A percentile compares a stretch with the other conserved stretches of the same genome.
Evolutionary conservation across 495 filamentous ascomycete species (phyloP).

Genomic region (Penicillium robsamsonii): DNA sequence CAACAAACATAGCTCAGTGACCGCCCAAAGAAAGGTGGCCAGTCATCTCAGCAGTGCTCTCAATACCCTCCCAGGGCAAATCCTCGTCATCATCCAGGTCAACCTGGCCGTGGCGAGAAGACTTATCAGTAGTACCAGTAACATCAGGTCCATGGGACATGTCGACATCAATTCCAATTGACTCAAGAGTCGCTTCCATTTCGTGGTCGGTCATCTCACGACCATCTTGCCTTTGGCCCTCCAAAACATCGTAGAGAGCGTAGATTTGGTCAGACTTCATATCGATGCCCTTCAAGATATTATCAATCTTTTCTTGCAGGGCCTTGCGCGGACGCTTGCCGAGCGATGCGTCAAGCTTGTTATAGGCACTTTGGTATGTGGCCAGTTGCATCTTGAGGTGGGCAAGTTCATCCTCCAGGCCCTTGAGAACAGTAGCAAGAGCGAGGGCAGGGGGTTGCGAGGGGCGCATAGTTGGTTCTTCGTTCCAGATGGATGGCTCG

Average conservation of each 20-base stretch:
- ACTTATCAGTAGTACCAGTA: slow-evolving; percentile 37
- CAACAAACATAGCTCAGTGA: slow-evolving; percentile 7
- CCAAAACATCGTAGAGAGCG: slow-evolving; percentile 82
- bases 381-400: slow-evolving; percentile 71
- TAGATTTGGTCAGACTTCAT: slow-evolving; percentile 87
- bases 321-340: slow-evolving; percentile 66
- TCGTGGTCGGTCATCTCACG: slow-evolving; percentile 64
- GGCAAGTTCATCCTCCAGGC: slow-evolving; percentile 75
- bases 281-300: slow-evolving; percentile 64
- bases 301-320: slow-evolving; percentile 62
- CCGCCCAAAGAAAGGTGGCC: slow-evolving; percentile 21
- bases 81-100: slow-evolving; percentile 44
- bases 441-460: slow-evolving; percentile 71
- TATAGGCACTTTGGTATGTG: slow-evolving; percentile 58
- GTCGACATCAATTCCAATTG: slow-evolving; percentile 50
- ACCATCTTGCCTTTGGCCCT: slow-evolving; percentile 68
- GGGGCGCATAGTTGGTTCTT: slow-evolving; percentile 75
- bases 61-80: slow-evolving; percentile 54
- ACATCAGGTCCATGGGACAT: slow-evolving; percentile 25
- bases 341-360: slow-evolving; percentile 65
- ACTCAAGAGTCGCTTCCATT: slow-evolving; percentile 65
- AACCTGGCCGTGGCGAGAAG: slow-evolving; percentile 26
- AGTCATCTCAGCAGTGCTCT: slow-evolving; percentile 50
- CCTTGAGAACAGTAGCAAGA: slow-evolving; percentile 76
- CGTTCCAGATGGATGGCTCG: slow-evolving; percentile 50